Evolutionary conservation across 2,329 filamentous ascomycete species (phyloP).

Genomic region (Aureobasidium sp.): DNA sequence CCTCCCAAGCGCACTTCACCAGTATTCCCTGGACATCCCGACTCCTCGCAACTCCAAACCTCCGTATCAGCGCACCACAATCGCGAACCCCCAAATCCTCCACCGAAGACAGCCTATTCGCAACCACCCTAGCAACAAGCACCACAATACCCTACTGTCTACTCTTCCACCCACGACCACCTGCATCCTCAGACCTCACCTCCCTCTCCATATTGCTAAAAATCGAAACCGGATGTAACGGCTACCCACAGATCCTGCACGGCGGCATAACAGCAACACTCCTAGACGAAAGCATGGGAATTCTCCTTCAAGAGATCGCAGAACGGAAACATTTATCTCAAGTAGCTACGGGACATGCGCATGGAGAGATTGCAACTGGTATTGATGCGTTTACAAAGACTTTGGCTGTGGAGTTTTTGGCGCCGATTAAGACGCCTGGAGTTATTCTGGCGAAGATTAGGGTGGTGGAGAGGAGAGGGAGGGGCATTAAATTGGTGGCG

Average conservation of each 20-base stretch:
- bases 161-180: constrained; percentile 36
- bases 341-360: constrained; percentile 17
- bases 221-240: constrained; percentile 49
- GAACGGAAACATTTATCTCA: constrained; percentile 21
- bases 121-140: constrained; percentile 45
- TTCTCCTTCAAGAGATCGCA: constrained; percentile 40
- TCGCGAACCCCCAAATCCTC: constrained; percentile 32
- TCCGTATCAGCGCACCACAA: constrained; percentile 33
- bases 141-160: constrained; percentile 44
- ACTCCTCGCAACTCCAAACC: constrained; percentile 28
- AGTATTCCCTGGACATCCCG: constrained; percentile 28
- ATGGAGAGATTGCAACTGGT: constrained; percentile 21
- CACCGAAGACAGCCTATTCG: constrained; percentile 48
- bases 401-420: constrained; percentile 49
- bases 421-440: constrained; percentile 45
- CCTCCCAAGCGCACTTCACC: constrained; percentile 20
- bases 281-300: constrained; percentile 53
- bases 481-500: constrained; percentile 12
- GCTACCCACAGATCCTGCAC: constrained; percentile 47
- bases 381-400: constrained; percentile 43
- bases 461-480: constrained; percentile 22
- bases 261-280: constrained; percentile 52
- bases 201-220: constrained; percentile 35
- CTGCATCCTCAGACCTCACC: constrained; percentile 24
- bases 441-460: constrained; percentile 42